Conservation (phyloP, 768 basidiomycete species). For the Pisolithus tinctorius region DNA sequence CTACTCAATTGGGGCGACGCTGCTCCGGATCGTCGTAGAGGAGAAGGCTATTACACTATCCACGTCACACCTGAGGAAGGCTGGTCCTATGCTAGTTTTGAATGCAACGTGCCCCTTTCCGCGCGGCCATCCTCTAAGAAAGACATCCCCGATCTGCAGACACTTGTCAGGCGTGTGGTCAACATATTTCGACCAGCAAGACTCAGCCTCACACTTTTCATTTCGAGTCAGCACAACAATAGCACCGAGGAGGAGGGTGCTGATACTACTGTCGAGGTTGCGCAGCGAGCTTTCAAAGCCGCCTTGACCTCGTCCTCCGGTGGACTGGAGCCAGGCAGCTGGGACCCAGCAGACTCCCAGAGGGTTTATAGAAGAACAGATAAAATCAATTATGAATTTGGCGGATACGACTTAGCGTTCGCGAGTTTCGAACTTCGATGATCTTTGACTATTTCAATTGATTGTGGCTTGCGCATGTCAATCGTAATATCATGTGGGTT, state of each 20-base stretch:
- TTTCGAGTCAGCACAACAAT: slow-evolving; percentile 56
- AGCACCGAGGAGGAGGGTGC: slow-evolving; percentile 38
- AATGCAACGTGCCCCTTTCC: slow-evolving; percentile 86
- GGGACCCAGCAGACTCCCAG: slow-evolving; percentile 13
- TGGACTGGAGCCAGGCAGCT: slow-evolving; percentile 10
- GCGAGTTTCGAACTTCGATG: slow-evolving; percentile 69
- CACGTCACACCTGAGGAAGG: slow-evolving; percentile 98
- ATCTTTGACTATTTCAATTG: slow-evolving; percentile 5
- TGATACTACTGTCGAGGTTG: slow-evolving; percentile 58
- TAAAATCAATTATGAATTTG: slow-evolving; percentile 98
- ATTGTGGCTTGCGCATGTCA: too few species aligned
- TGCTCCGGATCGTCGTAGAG: slow-evolving; percentile 22
- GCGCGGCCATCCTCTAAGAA: slow-evolving; percentile 23
- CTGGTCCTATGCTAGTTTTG: slow-evolving; percentile 98
- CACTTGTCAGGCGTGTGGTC: slow-evolving; percentile 83
- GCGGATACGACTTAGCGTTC: slow-evolving; percentile 86
- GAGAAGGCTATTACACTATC: slow-evolving; percentile 96
- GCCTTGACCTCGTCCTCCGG: slow-evolving; percentile 42
- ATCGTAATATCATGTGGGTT: too few species aligned
- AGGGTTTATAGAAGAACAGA: slow-evolving; percentile 75
- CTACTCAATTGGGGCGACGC: slow-evolving; percentile 56
- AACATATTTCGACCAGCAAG: slow-evolving; percentile 87
- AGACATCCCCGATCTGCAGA: slow-evolving; percentile 66
- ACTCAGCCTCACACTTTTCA: slow-evolving; percentile 84
- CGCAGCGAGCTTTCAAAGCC: slow-evolving; percentile 64